phyloP scores from a whole-genome alignment of 2,329 filamentous ascomycete species.

The Diaporthe vexans region DNA sequence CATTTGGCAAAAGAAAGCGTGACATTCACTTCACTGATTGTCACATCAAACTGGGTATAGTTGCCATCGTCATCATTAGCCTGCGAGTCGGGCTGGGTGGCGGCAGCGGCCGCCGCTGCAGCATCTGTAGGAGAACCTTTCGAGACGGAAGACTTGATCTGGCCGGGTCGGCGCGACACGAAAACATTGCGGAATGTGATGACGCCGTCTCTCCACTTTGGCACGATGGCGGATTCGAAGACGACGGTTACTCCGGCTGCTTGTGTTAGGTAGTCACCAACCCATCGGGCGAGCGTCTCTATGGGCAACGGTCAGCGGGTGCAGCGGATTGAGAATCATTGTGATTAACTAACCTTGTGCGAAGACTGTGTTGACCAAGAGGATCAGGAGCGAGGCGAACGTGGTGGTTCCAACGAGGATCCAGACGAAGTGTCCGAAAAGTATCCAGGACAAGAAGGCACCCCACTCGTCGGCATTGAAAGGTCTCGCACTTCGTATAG shows the following conservation, averaged over 20 bases:
- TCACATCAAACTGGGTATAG: conserved; percentile 97
- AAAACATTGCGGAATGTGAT: conserved; percentile 98
- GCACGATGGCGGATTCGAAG: conserved; percentile 97
- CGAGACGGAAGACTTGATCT: conserved; percentile 84
- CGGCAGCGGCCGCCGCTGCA: conserved; percentile 86
- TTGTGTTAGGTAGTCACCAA: conserved; percentile 95
- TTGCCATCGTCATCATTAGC: conserved; percentile 87
- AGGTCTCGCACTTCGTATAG: conserved; percentile 91
- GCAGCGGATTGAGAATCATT: neutral
- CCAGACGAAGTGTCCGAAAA: conserved; percentile 95
- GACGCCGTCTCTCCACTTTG: conserved; percentile 93
- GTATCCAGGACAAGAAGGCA: conserved; percentile 94
- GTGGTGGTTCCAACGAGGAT: conserved; percentile 97
- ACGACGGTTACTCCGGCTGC: conserved; percentile 94
- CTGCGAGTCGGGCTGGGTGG: conserved; percentile 54
- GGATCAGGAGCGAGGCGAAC: conserved; percentile 92
- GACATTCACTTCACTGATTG: conserved; percentile 94
- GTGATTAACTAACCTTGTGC: conserved; percentile 78
- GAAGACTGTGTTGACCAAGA: conserved; percentile 95
- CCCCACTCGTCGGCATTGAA: conserved; percentile 98
- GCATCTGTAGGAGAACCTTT: conserved; percentile 91
- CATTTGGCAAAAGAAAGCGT: conserved; percentile 98
- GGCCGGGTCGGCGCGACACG: conserved; percentile 90
- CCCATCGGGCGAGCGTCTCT: conserved; percentile 94
- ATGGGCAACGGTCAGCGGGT: conserved; percentile 34